Evolutionary conservation across 1,284 basidiomycete genomes (phyloP).

Genomic region (Ganoderma lucidum): DNA sequence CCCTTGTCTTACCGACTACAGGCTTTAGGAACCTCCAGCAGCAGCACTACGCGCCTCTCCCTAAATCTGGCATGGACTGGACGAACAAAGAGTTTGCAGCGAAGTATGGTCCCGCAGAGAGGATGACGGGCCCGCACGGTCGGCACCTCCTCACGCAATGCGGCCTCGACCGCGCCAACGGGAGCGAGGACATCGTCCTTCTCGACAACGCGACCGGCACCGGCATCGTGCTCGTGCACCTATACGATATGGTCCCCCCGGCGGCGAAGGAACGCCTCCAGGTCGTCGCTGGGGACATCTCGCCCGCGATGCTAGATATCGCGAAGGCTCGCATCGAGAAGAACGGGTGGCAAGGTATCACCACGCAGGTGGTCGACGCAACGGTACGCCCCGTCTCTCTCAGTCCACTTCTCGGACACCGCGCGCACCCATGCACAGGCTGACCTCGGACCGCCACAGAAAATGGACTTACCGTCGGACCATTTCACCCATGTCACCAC

Average conservation of each 20-base stretch:
- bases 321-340: conserved; percentile 15
- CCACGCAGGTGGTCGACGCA: conserved; percentile 17
- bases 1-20: too few relatives aligned
- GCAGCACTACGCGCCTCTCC: neutral
- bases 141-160: conserved; percentile 17
- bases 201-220: conserved; percentile 26
- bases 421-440: neutral
- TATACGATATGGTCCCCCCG: conserved; percentile 14
- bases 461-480: conserved; percentile 16
- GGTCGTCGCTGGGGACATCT: conserved; percentile 21
- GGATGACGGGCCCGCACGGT: conserved; percentile 18
- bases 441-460: conserved; percentile 4
- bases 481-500: conserved; percentile 20
- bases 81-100: conserved; percentile 9
- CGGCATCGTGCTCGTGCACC: conserved; percentile 14
- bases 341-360: conserved; percentile 13
- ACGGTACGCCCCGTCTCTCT: conserved; percentile 12
- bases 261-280: conserved; percentile 9
- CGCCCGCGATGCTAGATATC: conserved; percentile 16
- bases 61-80: conserved; percentile 8
- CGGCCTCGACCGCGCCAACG: conserved; percentile 18
- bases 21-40: neutral
- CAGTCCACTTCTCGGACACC: neutral
- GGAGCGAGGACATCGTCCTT: conserved; percentile 16
- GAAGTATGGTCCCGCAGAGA: conserved; percentile 9